Evolutionary conservation across 1,284 basidiomycete species (phyloP).

Genomic region (Puccinia triticina): DNA sequence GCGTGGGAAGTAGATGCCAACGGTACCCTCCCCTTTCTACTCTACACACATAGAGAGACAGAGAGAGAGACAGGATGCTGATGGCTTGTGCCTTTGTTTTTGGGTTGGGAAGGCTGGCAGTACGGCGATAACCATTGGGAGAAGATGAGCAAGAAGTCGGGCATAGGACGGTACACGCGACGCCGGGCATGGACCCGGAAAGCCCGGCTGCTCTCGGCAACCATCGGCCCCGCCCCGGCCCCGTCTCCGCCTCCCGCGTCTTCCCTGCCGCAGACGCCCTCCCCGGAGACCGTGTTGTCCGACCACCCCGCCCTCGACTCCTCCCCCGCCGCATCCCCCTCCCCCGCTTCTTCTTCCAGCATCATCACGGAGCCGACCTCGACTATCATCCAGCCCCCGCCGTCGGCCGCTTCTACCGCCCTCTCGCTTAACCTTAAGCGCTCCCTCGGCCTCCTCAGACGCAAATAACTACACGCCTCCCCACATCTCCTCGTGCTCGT

Average conservation of each 20-base stretch:
- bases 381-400: not conserved
- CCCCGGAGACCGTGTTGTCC: not conserved
- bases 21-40: constrained; percentile 48
- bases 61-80: not conserved
- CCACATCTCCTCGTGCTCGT: not conserved
- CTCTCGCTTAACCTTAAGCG: constrained; percentile 16
- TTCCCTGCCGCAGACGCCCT: too few relatives aligned
- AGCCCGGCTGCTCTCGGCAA: constrained; percentile 54
- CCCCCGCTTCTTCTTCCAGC: not conserved
- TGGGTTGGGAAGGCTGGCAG: constrained; percentile 55
- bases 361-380: not conserved
- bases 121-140: constrained; percentile 61
- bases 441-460: constrained; percentile 2
- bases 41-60: not conserved
- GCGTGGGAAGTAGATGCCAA: constrained; percentile 58
- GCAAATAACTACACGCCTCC: too few relatives aligned
- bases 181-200: constrained; percentile 59
- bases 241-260: not conserved
- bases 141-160: constrained; percentile 58
- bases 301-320: not conserved
- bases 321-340: not conserved
- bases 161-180: constrained; percentile 60
- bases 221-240: too few relatives aligned
- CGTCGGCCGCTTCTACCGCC: not conserved
- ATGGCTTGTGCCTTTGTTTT: not conserved